phyloP scores from a whole-genome alignment of 2,329 filamentous ascomycete genomes.

The Claviceps monticola region DNA sequence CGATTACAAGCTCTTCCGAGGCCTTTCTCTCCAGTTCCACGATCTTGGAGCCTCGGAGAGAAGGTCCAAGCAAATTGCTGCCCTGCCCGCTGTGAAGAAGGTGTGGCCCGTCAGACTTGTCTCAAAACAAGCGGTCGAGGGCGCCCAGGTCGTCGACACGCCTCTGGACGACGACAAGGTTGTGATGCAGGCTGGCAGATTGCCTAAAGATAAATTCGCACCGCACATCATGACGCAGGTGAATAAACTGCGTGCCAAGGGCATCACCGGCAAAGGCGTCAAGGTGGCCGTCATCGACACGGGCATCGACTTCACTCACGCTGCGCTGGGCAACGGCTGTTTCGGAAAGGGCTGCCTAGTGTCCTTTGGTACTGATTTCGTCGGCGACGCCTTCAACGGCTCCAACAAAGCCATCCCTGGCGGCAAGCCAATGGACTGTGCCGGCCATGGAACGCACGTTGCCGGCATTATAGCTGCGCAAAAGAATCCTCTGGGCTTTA shows the following conservation, averaged over 20 bases:
- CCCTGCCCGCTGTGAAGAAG: constrained; percentile 30
- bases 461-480: constrained; percentile 32
- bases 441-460: constrained; percentile 30
- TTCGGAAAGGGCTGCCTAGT: constrained; percentile 32
- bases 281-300: constrained; percentile 40
- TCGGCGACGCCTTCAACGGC: constrained; percentile 22
- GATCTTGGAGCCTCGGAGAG: constrained; percentile 29
- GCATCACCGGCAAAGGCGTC: constrained; percentile 35
- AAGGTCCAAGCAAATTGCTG: constrained; percentile 26
- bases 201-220: constrained; percentile 21
- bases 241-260: constrained; percentile 35
- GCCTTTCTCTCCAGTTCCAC: constrained; percentile 37
- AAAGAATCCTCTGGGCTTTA: constrained; percentile 21
- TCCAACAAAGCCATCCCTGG: constrained; percentile 19
- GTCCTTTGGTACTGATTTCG: constrained; percentile 28
- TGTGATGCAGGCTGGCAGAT: constrained; percentile 12
- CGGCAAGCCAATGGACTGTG: constrained; percentile 24
- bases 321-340: constrained; percentile 36
- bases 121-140: constrained; percentile 26
- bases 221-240: constrained; percentile 43
- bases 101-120: constrained; percentile 34
- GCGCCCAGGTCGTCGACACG: constrained; percentile 26
- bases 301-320: constrained; percentile 47
- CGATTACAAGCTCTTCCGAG: constrained; percentile 38
- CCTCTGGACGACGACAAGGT: too few species aligned